A percentile compares a stretch with the other conserved stretches of the same genome.
Conservation (phyloP, 176 grass and related monocot species). For the Poa pratensis region DNA sequence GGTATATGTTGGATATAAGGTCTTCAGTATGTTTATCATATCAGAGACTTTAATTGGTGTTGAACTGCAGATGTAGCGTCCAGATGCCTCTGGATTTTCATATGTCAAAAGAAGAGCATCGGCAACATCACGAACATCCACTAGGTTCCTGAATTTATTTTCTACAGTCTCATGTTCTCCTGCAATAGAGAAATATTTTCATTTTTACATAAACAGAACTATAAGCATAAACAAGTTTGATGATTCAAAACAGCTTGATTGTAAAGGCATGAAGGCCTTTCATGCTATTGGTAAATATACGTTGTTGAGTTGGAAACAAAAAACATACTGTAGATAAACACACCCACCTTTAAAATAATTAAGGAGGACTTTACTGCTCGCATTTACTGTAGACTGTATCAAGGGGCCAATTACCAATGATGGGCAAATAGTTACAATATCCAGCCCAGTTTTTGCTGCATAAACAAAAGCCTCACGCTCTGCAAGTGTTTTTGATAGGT, state of each 20-base stretch:
- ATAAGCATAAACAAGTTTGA: background rate
- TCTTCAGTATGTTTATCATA: constrained; percentile 27
- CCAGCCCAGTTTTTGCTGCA: constrained; percentile 44
- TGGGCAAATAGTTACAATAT: constrained; percentile 44
- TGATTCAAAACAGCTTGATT: background rate
- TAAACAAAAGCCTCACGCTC: constrained; percentile 50
- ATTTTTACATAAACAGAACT: constrained; percentile 12
- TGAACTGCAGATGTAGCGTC: constrained; percentile 50
- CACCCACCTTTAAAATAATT: constrained; percentile 42
- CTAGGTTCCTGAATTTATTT: constrained; percentile 18
- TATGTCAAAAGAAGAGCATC: constrained; percentile 41
- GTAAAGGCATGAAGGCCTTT: background rate
- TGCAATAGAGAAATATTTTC: constrained; percentile 24
- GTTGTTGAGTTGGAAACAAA: background rate
- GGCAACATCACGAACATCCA: constrained; percentile 51
- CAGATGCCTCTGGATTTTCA: constrained; percentile 27
- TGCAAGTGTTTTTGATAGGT: constrained; percentile 46
- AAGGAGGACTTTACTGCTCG: constrained; percentile 39
- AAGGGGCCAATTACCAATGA: constrained; percentile 43
- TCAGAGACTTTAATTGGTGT: constrained; percentile 13
- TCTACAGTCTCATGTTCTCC: constrained; percentile 13
- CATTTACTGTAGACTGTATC: constrained; percentile 40
- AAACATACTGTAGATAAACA: background rate
- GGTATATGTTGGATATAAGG: background rate
- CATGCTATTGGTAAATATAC: background rate